These are phyloP conservation scores for Periconia sp. DNA, from an alignment of 2,329 filamentous ascomycete species.

Conservation along the genomic window DNA sequence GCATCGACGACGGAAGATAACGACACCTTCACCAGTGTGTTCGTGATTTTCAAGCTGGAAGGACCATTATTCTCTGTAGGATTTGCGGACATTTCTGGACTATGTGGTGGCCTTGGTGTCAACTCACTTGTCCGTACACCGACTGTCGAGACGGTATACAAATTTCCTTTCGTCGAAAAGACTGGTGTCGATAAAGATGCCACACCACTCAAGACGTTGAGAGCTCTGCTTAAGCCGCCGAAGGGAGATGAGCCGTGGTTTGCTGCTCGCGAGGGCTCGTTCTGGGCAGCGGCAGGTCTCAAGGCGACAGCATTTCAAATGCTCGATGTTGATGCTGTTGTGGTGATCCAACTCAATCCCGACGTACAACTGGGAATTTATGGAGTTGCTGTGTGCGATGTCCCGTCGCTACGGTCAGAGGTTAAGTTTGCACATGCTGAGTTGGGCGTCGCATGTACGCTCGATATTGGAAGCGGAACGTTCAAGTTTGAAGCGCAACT, in stretches of 20 bases:
- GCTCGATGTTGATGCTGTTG: constrained; percentile 8
- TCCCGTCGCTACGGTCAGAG: neutral
- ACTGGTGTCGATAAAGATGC: too few relatives aligned
- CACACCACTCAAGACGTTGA: neutral
- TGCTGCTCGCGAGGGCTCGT: neutral
- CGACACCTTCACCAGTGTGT: constrained; percentile 39
- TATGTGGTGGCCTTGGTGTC: constrained; percentile 51
- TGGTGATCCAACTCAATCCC: neutral
- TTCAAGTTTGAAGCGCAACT: constrained; percentile 50
- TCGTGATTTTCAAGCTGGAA: constrained; percentile 48
- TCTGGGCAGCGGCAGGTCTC: constrained; percentile 14
- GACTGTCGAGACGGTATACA: constrained; percentile 23
- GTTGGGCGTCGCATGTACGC: constrained; percentile 1
- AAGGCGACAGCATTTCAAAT: constrained; percentile 13
- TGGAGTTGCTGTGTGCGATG: neutral
- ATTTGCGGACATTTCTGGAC: constrained; percentile 45
- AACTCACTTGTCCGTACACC: constrained; percentile 46
- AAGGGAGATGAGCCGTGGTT: constrained; percentile 1
- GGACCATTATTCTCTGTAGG: constrained; percentile 49
- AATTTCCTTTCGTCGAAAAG: constrained; percentile 41
- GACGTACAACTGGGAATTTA: constrained; percentile 2
- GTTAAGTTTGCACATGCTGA: constrained; percentile 7
- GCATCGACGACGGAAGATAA: neutral
- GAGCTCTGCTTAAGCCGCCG: neutral
- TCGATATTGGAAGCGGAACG: constrained; percentile 3